These are phyloP conservation scores for Maudiozyma humilis DNA, from an alignment of 1,139 yeast species.

Conservation along the genomic window DNA sequence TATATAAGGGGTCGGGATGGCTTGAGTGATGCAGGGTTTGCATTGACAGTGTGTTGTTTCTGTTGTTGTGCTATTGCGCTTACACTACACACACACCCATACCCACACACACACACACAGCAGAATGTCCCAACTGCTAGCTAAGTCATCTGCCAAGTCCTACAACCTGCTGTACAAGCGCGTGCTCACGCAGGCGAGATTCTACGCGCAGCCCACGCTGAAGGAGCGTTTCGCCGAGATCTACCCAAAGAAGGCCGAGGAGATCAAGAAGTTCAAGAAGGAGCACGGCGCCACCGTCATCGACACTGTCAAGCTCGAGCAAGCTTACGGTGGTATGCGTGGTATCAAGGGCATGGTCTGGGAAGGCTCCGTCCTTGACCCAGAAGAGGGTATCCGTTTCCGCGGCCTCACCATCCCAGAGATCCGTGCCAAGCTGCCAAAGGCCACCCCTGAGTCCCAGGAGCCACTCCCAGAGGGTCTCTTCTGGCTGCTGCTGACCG, in stretches of 20 bases:
- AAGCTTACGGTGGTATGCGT: constrained; percentile 99
- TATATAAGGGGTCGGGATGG: background rate
- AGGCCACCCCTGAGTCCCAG: constrained; percentile 58
- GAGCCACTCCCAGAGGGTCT: constrained; percentile 68
- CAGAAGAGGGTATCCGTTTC: constrained; percentile 96
- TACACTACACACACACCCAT: background rate
- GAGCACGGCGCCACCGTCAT: constrained; percentile 84
- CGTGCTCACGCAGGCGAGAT: constrained; percentile 4
- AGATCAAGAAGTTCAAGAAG: constrained; percentile 80
- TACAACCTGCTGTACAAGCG: constrained; percentile 1
- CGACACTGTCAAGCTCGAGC: constrained; percentile 90
- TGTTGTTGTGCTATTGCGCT: background rate
- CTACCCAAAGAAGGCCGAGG: constrained; percentile 86
- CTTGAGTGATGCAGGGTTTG: too few species aligned
- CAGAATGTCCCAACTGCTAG: constrained; percentile 7
- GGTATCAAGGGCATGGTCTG: constrained; percentile 96
- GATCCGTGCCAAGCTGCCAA: constrained; percentile 85
- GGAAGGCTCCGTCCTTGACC: constrained; percentile 98
- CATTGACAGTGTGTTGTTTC: too few species aligned
- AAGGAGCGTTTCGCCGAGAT: constrained; percentile 91
- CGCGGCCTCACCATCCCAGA: constrained; percentile 98
- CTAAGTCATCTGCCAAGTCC: constrained; percentile 1
- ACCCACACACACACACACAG: background rate
- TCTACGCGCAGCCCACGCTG: constrained; percentile 45
- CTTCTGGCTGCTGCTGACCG: constrained; percentile 56